Base-by-base conservation (phyloP, 768 basidiomycete genomes). In the Coprinopsis sp. region DNA sequence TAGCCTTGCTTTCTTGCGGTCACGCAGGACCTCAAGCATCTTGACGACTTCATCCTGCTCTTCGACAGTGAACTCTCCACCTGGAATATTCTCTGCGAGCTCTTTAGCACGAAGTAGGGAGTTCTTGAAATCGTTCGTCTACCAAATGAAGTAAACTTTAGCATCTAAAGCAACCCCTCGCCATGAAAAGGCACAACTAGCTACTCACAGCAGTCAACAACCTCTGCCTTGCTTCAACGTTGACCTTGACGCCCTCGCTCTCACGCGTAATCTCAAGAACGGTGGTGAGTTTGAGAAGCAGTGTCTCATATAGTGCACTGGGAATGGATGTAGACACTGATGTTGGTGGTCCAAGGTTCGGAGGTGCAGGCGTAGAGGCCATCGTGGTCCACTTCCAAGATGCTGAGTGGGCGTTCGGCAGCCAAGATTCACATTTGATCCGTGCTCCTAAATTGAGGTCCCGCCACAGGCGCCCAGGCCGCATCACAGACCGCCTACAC, bases 101-200 rank as follows among this genome's bases (percentile, higher is more conserved):
- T 82, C 77, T 56, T 77, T 84, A 0, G 86, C 87, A 36, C 76
- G 73, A 19, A 60, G 60, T 33, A 89, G 56, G 8, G 74, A 60
- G 46, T 66, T 78, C 54, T 80, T 84, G 64, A 87, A 82, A 24
- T 84, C 82, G 52, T 81, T 86, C 22, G 84, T 86, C 87, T 90
- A 44, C 2, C 25, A 30, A 28, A 34, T 24, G 39, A n/a, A n/a
- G 3, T 22, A 18, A 19, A 19, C 14, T 25, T 29, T 0, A 25
- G 21, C 28, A 18, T 11, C 46, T 16, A 16, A 16, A 44, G 6
- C 14, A 22, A 16, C 11, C 6, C 30, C 30, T 31, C n/a, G n/a
- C n/a, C 30, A 31, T 14, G 14, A 22, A 18, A n/a, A n/a, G n/a
- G n/a, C 12, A 8, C n/a, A 31, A 47, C 19, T 14, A 44, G 11